Percentiles rank a stretch among this genome's conserved stretches.
phyloP scores from a whole-genome alignment of 208 protist genomes.

The Giardia muris region DNA sequence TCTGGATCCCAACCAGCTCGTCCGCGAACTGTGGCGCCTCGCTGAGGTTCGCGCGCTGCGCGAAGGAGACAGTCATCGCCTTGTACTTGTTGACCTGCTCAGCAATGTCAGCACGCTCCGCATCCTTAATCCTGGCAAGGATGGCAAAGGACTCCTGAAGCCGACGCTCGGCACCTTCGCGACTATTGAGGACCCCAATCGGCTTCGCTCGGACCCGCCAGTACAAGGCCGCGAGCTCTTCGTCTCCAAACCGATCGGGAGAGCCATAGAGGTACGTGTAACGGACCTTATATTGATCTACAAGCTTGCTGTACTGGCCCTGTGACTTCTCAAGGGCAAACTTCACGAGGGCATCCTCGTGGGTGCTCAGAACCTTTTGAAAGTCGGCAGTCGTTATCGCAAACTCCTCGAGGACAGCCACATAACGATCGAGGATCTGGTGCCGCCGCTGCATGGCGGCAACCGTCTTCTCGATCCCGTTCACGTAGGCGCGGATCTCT shows the following conservation, averaged over 20 bases:
- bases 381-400: neutral
- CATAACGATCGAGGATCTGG: neutral
- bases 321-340: neutral
- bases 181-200: neutral
- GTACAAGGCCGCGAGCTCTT: neutral
- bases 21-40: neutral
- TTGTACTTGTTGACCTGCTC: neutral
- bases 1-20: neutral
- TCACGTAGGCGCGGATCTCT: neutral
- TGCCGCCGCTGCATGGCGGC: neutral
- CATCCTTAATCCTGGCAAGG: neutral
- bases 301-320: constrained; percentile 9
- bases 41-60: neutral
- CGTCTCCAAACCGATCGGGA: neutral
- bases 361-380: neutral
- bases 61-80: neutral
- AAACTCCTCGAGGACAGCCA: constrained; percentile 19
- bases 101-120: neutral
- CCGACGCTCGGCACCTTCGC: neutral
- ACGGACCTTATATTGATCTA: neutral
- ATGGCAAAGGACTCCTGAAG: neutral
- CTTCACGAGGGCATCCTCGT: neutral
- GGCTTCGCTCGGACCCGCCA: constrained; percentile 5
- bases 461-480: neutral
- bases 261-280: neutral